Evolutionary conservation across 441 rosid genomes (phyloP), one percentile per base, ranked within the genome.

Genomic region (Brassica hybrid): DNA sequence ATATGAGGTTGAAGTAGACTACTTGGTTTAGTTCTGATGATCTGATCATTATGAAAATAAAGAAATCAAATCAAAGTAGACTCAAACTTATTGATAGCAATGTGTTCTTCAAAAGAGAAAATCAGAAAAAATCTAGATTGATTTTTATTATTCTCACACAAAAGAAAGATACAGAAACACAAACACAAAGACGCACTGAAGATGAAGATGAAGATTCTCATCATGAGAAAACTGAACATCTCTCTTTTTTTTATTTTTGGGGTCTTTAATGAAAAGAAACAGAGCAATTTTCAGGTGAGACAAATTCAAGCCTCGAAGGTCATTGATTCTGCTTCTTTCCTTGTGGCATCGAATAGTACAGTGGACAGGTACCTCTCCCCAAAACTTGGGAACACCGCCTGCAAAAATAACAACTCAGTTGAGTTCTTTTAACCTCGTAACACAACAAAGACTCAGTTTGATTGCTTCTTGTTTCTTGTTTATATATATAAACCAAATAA

Each of bases 361-460:
- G 94, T 87, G 1, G 94, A 88, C 25, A 90, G 83, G 54, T 88
- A 88, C 81, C 94, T 82, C 83, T 90, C 94, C 10, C 94, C 94
- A 34, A 88, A 90, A 82, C 92, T 88, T 3, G 94, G 94, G 52
- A 90, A 90, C n/a, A 90, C 70, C 27, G 77, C 91, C 94, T 90
- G 84, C 69, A 2, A 13, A 21, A 17, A 1, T 1, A 50, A 45
- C 45, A 36, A 4, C 17, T 58, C 17, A n/a, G 23, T 50, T n/a
- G 71, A 67, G 2, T 71, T 62, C 0, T 16, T 41, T 63, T 21
- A n/a, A 64, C 64, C 60, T 58, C 41, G 41, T 12, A 27, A 27
- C 4, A 12, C 27, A 27, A 27, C 4, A 12, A 52, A 25, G 36
- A 48, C 18, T 36, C 43, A 5, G 36, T 14, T 59, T 23, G 34